Evolutionary conservation across 176 grass and related monocot species (phyloP).

Genomic region (Pontederia crassipes): DNA sequence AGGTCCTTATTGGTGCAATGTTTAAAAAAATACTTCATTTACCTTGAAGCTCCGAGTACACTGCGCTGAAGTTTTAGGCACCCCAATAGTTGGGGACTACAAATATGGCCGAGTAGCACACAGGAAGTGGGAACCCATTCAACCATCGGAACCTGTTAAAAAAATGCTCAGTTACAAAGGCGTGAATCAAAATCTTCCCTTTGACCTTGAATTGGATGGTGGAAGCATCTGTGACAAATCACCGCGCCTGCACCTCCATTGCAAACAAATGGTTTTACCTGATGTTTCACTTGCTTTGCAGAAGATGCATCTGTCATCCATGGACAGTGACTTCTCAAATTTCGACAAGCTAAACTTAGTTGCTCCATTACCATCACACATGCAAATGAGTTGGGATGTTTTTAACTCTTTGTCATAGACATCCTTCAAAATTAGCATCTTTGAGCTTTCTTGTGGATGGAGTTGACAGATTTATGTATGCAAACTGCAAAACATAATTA

Average conservation of each 20-base stretch:
- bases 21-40: background rate
- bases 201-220: slow-evolving; percentile 49
- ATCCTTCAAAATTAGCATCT: background rate
- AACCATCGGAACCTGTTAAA: slow-evolving; percentile 16
- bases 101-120: slow-evolving; percentile 64
- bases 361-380: slow-evolving; percentile 67
- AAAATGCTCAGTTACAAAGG: slow-evolving; percentile 18
- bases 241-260: slow-evolving; percentile 75
- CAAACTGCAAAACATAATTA: no score
- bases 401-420: slow-evolving; percentile 31
- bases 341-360: slow-evolving; percentile 61
- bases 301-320: slow-evolving; percentile 28
- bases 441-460: background rate
- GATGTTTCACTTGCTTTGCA: slow-evolving; percentile 50
- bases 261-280: slow-evolving; percentile 90
- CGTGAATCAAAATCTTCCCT: slow-evolving; percentile 50
- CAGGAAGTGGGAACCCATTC: slow-evolving; percentile 45
- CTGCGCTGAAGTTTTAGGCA: slow-evolving; percentile 64
- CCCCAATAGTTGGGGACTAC: slow-evolving; percentile 72
- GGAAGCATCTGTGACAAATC: slow-evolving; percentile 45
- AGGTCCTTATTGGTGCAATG: background rate
- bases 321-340: slow-evolving; percentile 27
- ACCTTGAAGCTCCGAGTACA: slow-evolving; percentile 65
- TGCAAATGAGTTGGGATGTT: slow-evolving; percentile 72
- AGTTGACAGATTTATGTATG: no score